Evolutionary conservation across 805 yeast species (phyloP).

Genomic region (Pichia gijzeniarum): DNA sequence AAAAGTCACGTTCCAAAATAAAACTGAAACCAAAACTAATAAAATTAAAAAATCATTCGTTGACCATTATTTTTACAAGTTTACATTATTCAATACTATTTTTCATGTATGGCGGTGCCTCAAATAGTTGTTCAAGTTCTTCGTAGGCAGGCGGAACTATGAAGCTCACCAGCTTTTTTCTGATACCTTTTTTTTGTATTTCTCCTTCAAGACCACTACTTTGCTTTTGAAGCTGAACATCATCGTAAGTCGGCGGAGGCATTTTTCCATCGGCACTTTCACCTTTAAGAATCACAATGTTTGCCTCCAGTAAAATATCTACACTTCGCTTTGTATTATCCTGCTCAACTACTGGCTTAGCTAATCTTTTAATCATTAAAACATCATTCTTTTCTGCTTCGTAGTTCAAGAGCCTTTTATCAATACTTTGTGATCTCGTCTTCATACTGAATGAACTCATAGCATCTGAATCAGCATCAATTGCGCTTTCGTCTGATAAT

Average conservation of each 20-base stretch:
- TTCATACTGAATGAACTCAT: conserved; percentile 11
- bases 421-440: conserved; percentile 10
- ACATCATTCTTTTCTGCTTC: conserved; percentile 15
- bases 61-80: too few relatives aligned
- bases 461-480: conserved; percentile 8
- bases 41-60: too few relatives aligned
- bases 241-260: conserved; percentile 19
- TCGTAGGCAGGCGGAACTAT: conserved; percentile 14
- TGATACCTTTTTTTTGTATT: background rate
- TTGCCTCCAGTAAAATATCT: conserved; percentile 21
- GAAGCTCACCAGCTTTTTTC: background rate
- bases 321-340: conserved; percentile 13
- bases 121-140: conserved; percentile 7
- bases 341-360: conserved; percentile 19
- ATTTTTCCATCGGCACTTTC: conserved; percentile 20
- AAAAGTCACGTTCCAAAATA: too few relatives aligned
- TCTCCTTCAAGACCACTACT: background rate
- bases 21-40: too few relatives aligned
- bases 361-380: conserved; percentile 17
- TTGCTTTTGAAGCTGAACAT: conserved; percentile 2
- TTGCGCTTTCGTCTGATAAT: background rate
- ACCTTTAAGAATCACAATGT: conserved; percentile 16
- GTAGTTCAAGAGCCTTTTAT: conserved; percentile 3
- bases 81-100: too few relatives aligned
- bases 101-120: conserved; percentile 6